Base-by-base conservation (phyloP, 2,329 filamentous ascomycete species). In the Nemania abortiva region DNA sequence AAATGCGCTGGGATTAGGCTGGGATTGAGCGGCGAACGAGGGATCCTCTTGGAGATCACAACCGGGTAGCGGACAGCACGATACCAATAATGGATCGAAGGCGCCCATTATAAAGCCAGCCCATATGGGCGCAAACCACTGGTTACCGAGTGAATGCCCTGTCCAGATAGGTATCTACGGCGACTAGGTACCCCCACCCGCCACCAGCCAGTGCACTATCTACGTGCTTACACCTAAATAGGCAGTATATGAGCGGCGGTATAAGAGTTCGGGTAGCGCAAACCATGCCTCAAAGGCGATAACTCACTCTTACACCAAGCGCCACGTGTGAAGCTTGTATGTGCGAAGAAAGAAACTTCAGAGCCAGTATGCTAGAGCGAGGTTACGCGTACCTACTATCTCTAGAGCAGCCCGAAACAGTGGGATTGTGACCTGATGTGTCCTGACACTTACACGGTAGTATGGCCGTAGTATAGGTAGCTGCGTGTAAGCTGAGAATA, bases 31-130 rank as follows among this genome's bases (percentile, higher is more conserved):
- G 13, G 42, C 11, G 42, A 72, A 66, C 59, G 56, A 45, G 31
- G 54, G 54, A 56, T 56, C 69, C 69, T 47, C 70, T 62, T 42
- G 56, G 24, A 68, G 62, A 50, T 72, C 63, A 66, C 70, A 57
- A 50, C 45, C 65, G 20, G 54, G 70, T 59, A 53, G 63, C 52
- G 60, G 57, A 63, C 63, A 42, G 66, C 58, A 68, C 60, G 58
- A 70, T 63, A 27, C 70, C 71, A 74, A 72, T 70, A 70, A 67
- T 59, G 61, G 66, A 65, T 63, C 29, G 56, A 57, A 22, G 31
- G 53, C 47, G 24, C 15, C 5, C 13, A 27, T 50, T 50, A 27
- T 27, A 24, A 50, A 7, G 15, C 13, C n/a, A 24, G 47, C 54
- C 27, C 34, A 20, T 15, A 42, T 50, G 27, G 27, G 34, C 6